Evolutionary conservation across 257 asterid species (phyloP), one percentile per base, ranked within the genome.

Genomic region (Asclepias syriaca): DNA sequence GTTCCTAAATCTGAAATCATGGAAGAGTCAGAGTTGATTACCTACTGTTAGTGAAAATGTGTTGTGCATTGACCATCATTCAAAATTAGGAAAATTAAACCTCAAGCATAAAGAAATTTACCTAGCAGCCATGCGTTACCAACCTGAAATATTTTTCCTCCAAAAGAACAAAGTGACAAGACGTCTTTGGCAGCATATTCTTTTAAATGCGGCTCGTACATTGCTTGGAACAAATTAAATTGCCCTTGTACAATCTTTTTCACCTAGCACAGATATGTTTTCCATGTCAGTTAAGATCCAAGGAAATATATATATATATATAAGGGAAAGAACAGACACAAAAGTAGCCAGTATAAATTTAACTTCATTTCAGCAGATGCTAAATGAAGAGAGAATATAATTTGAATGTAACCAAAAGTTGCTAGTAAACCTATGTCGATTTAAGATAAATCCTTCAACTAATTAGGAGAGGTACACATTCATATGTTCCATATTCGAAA

Each of bases 221-320:
- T 83, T 67, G 72, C 75, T 22, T 77, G 88, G 76, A 92, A 90
- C 80, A 90, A 82, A 78, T 82, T 66, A 73, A 81, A 87, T 61
- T 92, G 97, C 69, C 97, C 97, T 67, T 81, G 85, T 66, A 92
- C 91, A 68, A 92, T 90, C 81, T 90, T 92, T 56, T 82, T 82
- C 81, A 91, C 95, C 92, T 90, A 84, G 70, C 59, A 53, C 67
- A 51, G 18, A 54, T 49, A 27, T 68, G 24, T 27, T 21, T 24
- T 2, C 2, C 22, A 0, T 7, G 24, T 22, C 12, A 67, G 58
- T 67, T 67, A 24, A 49, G 40, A 24, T 50, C 21, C 16, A 3
- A 12, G 12, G 4, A 8, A 67, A 43, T 21, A 16, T n/a, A 11
- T n/a, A 29, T 10, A 50, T 11, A 24, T 10, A 2, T 5, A 10